Conservation (phyloP, 441 rosid genomes). For the Adansonia rubrostipa region DNA sequence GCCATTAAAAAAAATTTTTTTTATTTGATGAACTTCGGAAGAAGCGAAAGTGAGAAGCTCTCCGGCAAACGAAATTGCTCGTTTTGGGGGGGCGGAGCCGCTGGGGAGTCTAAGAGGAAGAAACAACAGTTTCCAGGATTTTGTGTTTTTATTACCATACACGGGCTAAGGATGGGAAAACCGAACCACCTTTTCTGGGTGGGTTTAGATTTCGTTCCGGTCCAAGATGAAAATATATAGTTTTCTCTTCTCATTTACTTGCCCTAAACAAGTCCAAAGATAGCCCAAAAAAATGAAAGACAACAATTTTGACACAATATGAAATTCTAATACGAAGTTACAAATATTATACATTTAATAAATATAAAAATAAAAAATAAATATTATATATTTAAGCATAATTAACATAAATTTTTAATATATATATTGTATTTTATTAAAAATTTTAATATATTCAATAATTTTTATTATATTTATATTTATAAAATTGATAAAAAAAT, state of each 20-base stretch:
- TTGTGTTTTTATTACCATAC: background rate
- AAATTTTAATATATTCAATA: too few species aligned
- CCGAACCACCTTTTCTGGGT: background rate
- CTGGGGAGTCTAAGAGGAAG: background rate
- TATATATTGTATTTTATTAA: too few species aligned
- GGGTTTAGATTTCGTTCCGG: background rate
- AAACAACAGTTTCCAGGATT: background rate
- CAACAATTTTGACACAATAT: too few species aligned
- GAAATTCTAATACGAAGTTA: too few species aligned
- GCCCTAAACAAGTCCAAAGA: background rate
- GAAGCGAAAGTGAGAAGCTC: background rate
- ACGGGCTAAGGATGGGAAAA: background rate
- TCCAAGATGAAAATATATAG: background rate
- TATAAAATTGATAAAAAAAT: too few species aligned
- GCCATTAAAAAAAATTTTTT: constrained; percentile 1
- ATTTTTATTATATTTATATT: too few species aligned
- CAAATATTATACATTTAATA: too few species aligned
- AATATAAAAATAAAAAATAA: too few species aligned
- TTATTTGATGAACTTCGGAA: background rate
- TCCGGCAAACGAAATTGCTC: background rate
- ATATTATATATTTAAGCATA: too few species aligned
- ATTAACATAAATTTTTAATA: too few species aligned
- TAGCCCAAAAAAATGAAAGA: background rate
- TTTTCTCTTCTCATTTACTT: background rate
- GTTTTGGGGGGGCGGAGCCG: background rate